Evolutionary conservation across 176 grass and related monocot genomes (phyloP).

Genomic region (Miscanthus lutarioriparius): DNA sequence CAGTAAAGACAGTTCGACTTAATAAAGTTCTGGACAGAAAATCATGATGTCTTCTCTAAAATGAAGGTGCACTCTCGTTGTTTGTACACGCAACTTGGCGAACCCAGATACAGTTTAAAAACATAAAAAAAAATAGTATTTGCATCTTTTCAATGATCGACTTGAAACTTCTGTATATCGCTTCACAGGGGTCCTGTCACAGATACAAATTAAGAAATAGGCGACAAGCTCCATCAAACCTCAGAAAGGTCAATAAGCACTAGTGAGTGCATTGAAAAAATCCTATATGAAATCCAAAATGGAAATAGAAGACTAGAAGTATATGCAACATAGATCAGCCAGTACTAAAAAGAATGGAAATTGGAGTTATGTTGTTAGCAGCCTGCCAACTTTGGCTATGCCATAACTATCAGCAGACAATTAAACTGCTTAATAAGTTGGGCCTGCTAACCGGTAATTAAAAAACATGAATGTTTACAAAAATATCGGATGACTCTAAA

Average conservation of each 20-base stretch:
- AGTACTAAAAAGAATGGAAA: slow-evolving; percentile 10
- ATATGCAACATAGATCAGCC: neutral
- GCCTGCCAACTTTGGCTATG: neutral
- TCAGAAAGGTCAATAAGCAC: neutral
- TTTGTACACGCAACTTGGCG: neutral
- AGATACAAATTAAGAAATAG: neutral
- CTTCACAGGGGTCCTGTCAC: neutral
- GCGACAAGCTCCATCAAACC: neutral
- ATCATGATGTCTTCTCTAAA: neutral
- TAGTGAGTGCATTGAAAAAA: neutral
- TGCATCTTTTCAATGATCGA: neutral
- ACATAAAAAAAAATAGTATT: neutral
- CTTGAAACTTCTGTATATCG: neutral
- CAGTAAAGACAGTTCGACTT: neutral
- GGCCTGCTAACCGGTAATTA: neutral
- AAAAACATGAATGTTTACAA: neutral
- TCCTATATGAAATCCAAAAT: neutral
- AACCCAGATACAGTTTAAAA: neutral
- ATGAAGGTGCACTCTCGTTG: neutral
- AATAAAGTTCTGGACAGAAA: neutral
- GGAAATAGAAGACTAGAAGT: neutral
- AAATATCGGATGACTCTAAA: neutral
- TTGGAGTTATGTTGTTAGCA: slow-evolving; percentile 3
- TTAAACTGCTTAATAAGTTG: neutral
- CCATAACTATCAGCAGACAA: slow-evolving; percentile 14